phyloP scores from a whole-genome alignment of 2,329 filamentous ascomycete species.

The Colletotrichum melonis region DNA sequence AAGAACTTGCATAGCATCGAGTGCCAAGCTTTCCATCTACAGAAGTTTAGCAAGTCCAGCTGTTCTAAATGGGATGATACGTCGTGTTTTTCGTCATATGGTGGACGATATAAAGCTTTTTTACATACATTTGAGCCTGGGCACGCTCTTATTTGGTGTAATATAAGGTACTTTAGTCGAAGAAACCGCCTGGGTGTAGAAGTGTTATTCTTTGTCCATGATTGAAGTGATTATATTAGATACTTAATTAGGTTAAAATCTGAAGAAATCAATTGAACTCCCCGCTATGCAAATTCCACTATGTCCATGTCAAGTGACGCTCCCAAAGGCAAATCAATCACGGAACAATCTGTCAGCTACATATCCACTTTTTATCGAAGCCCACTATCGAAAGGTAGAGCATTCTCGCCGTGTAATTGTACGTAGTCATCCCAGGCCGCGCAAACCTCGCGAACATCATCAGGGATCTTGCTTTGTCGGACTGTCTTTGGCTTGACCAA shows the following conservation, averaged over 20 bases:
- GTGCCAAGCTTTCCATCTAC: background rate
- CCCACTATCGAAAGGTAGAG: conserved; percentile 26
- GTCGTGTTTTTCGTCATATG: background rate
- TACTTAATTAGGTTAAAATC: background rate
- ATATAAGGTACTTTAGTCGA: background rate
- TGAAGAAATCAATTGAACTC: background rate
- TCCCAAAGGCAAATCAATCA: too few species aligned
- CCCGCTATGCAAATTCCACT: background rate
- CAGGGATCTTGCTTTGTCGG: conserved; percentile 5
- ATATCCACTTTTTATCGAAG: background rate
- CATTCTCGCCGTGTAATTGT: conserved; percentile 4
- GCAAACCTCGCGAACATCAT: conserved; percentile 10
- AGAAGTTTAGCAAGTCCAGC: background rate
- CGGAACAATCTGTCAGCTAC: background rate
- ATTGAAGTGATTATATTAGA: too few species aligned
- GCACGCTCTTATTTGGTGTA: background rate
- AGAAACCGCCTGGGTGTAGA: background rate
- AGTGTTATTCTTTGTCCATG: too few species aligned
- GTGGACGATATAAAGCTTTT: background rate
- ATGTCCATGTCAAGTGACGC: background rate
- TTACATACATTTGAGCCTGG: background rate
- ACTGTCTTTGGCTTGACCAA: conserved; percentile 18
- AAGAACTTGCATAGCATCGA: background rate
- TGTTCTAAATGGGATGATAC: background rate
- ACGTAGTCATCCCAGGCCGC: conserved; percentile 16